Conservation (phyloP, 208 protist species). For the Giardia duodenalis region DNA sequence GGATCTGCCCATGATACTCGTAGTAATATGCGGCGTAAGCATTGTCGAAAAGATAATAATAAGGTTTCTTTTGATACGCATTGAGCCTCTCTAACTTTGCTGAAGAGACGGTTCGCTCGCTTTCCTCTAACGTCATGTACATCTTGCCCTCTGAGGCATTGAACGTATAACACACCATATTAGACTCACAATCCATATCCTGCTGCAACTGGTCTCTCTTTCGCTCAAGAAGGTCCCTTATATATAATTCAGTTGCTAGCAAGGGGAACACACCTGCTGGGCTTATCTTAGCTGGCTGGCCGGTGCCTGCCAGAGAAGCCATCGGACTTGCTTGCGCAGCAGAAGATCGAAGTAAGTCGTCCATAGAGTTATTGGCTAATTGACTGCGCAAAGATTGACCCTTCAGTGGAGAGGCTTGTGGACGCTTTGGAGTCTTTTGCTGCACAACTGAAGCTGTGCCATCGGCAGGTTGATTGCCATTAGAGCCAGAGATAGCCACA, state of each 20-base stretch:
- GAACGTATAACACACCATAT: not conserved
- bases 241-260: not conserved
- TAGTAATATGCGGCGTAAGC: conserved; percentile 82
- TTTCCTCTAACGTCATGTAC: not conserved
- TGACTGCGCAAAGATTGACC: too few relatives aligned
- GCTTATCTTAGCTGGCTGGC: too few relatives aligned
- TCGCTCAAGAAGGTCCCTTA: not conserved
- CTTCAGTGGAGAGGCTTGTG: too few relatives aligned
- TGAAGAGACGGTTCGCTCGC: not conserved
- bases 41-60: conserved; percentile 48
- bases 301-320: too few relatives aligned
- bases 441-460: too few relatives aligned
- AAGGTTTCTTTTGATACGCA: not conserved
- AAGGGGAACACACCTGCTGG: not conserved
- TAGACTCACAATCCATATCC: not conserved
- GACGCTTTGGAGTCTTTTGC: too few relatives aligned
- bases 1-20: conserved; percentile 95
- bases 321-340: too few relatives aligned
- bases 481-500: too few relatives aligned
- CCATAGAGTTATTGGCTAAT: too few relatives aligned
- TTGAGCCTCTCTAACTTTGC: not conserved
- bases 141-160: not conserved
- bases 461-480: too few relatives aligned
- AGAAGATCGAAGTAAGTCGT: too few relatives aligned
- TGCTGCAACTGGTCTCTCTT: not conserved